phyloP scores from a whole-genome alignment of 108 stramenopile species.

The Chaetoceros tenuissimus region DNA sequence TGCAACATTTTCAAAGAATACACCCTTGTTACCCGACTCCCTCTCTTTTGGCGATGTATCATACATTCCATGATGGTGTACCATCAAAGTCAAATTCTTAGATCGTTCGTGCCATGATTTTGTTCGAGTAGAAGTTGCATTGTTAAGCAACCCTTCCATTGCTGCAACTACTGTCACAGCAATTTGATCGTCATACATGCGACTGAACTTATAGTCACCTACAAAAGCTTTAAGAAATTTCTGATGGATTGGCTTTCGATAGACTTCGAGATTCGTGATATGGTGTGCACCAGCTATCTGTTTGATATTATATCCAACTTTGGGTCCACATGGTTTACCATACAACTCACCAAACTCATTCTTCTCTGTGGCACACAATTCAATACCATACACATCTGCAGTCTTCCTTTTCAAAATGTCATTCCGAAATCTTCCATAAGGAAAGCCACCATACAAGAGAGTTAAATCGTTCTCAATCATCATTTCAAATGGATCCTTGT shows the following conservation, averaged over 20 bases:
- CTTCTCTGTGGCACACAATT: too few relatives aligned
- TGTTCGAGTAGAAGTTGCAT: too few relatives aligned
- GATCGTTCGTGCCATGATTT: too few relatives aligned
- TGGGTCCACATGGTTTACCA: too few relatives aligned
- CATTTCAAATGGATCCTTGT: constrained; percentile 23
- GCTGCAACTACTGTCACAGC: constrained; percentile 38
- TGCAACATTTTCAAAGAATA: too few relatives aligned
- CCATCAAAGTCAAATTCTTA: too few relatives aligned
- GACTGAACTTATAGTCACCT: constrained; percentile 25
- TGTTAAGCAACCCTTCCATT: too few relatives aligned
- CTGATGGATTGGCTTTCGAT: constrained; percentile 10
- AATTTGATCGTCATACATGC: constrained; percentile 35
- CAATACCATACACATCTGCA: not conserved
- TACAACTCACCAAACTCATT: too few relatives aligned
- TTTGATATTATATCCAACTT: too few relatives aligned
- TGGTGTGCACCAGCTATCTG: constrained; percentile 38
- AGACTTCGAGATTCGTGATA: constrained; percentile 20
- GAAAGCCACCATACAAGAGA: constrained; percentile 20
- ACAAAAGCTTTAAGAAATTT: constrained; percentile 14
- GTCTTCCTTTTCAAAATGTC: constrained; percentile 3
- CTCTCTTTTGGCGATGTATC: too few relatives aligned
- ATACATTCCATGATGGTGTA: too few relatives aligned
- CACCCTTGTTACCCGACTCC: too few relatives aligned
- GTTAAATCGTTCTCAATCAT: constrained; percentile 21
- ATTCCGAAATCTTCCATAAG: constrained; percentile 3